These are phyloP conservation scores for Lactifluus subvellereus DNA, from an alignment of 768 basidiomycete species.

Conservation along the genomic window DNA sequence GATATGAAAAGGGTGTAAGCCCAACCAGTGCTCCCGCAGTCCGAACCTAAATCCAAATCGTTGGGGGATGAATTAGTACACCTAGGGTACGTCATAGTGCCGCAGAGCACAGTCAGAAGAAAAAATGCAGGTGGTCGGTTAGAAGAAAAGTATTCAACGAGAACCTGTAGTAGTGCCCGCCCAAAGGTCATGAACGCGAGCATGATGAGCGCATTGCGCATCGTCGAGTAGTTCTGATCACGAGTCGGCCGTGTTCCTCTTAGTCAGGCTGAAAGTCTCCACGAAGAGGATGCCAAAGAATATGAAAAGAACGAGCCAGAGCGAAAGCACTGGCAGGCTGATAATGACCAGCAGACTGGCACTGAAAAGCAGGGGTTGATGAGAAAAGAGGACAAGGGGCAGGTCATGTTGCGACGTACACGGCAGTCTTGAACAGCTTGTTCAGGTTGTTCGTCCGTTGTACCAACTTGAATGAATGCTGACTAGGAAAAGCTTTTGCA, in stretches of 20 bases:
- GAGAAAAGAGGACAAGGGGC: too few species aligned
- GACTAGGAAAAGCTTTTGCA: conserved; percentile 89
- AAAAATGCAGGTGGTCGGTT: too few species aligned
- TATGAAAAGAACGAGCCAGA: conserved; percentile 61
- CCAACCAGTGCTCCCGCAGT: too few species aligned
- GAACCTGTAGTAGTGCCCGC: conserved; percentile 39
- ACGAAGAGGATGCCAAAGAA: too few species aligned
- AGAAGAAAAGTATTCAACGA: background rate
- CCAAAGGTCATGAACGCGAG: conserved; percentile 31
- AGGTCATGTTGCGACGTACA: too few species aligned
- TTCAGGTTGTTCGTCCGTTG: conserved; percentile 41
- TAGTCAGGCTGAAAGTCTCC: conserved; percentile 27
- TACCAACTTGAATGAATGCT: conserved; percentile 89
- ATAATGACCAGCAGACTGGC: conserved; percentile 73
- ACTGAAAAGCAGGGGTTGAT: too few species aligned
- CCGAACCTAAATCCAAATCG: too few species aligned
- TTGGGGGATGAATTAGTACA: too few species aligned
- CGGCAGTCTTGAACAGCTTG: too few species aligned
- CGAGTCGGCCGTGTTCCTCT: conserved; percentile 67
- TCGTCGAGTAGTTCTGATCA: conserved; percentile 70
- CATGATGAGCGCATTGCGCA: conserved; percentile 39
- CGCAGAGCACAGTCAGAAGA: too few species aligned
- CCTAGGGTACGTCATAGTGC: too few species aligned
- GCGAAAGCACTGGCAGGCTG: conserved; percentile 70
- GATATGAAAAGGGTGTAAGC: conserved; percentile 43